Conservation (phyloP, 1,284 basidiomycete species). For the Phellinidium pouzarii region DNA sequence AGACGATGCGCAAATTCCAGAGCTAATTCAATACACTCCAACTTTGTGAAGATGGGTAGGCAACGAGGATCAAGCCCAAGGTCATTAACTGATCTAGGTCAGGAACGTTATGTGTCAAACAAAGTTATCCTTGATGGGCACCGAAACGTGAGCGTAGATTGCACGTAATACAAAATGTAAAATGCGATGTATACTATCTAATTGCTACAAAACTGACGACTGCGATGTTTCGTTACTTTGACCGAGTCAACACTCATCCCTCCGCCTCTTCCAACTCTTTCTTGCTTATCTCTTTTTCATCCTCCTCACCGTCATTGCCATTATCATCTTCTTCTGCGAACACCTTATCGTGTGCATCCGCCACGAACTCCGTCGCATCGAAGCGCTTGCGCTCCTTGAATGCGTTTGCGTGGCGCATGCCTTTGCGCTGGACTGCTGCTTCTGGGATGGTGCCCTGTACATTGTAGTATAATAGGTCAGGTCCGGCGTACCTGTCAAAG, state of each 20-base stretch:
- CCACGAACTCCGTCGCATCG: conserved; percentile 51
- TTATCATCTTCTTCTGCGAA: conserved; percentile 34
- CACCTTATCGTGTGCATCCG: conserved; percentile 27
- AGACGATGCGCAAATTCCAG: conserved; percentile 86
- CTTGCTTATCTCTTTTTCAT: conserved; percentile 42
- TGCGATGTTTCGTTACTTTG: not conserved
- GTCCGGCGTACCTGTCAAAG: conserved; percentile 63
- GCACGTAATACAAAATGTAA: not conserved
- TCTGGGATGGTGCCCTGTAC: conserved; percentile 64
- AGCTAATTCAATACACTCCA: conserved; percentile 32
- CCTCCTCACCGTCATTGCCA: conserved; percentile 52
- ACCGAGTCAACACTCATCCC: conserved; percentile 36
- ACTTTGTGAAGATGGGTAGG: too few relatives aligned
- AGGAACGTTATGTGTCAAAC: too few relatives aligned
- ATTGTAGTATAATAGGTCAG: conserved; percentile 66
- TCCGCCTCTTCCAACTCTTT: conserved; percentile 63
- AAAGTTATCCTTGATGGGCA: too few relatives aligned
- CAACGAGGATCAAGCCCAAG: too few relatives aligned
- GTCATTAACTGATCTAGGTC: too few relatives aligned
- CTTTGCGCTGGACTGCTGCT: conserved; percentile 56
- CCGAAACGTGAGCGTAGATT: not conserved
- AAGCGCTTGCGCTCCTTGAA: conserved; percentile 63
- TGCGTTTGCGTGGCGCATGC: conserved; percentile 49
- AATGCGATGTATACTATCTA: not conserved
- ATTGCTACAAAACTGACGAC: conserved; percentile 1